Evolutionary conservation across 1,284 basidiomycete species (phyloP), one percentile per base, ranked within the genome.

Genomic region (Boletus semigastroideus): DNA sequence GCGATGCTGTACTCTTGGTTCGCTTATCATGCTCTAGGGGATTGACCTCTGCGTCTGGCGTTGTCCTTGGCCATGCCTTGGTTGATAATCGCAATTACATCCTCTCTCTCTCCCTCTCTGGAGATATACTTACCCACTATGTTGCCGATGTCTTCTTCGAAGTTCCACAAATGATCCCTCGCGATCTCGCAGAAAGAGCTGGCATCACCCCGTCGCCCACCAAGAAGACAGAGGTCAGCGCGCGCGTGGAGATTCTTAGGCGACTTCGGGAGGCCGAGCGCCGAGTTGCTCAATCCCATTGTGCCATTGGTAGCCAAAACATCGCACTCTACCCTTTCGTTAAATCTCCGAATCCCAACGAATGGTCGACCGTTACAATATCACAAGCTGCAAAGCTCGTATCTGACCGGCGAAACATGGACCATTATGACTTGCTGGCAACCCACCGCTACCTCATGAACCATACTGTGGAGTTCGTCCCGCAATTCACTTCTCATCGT

Each of bases 361-460:
- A 74, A 48, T 89, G 86, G 84, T 62, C 71, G 1, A 67, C 72
- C 6, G 69, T 82, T 22, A 80, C 82, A 1, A 64, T 82, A 14
- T 48, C 66, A 2, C 74, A 84, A 41, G 79, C 78, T n/a, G 78
- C 80, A 5, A 58, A 68, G 14, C 60, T 80, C 8, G 56, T 86
- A 13, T 56, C 48, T 17, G 51, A 53, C 25, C 63, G 72, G 6
- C 46, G 59, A 4, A 60, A 67, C 14, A 65, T 73, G 38, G 64
- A 69, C 16, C 60, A 74, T 42, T 59, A 77, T 46, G 68, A 72
- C 36, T 63, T 79, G 10, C 81, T 90, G 55, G 91, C 88, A 0
- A 77, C 87, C 0, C 93, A 97, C 69, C 78, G 79, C 51, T 78
- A 86, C 54, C 72, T 98, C 56, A 88, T 96, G 83, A 68, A 74